phyloP scores from a whole-genome alignment of 2,329 filamentous ascomycete species.

The Bipolaris gigantea region DNA sequence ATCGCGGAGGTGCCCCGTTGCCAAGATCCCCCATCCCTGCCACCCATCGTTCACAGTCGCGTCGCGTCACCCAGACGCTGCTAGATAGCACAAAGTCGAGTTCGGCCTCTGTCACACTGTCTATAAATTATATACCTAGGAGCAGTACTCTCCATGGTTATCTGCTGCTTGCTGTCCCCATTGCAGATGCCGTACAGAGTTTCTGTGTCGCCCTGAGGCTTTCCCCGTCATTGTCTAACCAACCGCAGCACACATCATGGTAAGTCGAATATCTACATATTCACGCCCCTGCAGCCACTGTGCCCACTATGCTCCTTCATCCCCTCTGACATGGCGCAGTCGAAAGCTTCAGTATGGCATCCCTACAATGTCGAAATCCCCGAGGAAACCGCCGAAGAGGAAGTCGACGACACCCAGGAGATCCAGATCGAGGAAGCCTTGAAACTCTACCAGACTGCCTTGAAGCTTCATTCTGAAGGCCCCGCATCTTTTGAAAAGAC shows the following conservation, averaged over 20 bases:
- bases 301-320: not conserved
- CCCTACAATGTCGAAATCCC: constrained; percentile 94
- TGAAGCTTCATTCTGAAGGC: constrained; percentile 90
- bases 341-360: constrained; percentile 61
- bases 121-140: not conserved
- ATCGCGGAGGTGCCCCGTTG: constrained; percentile 20
- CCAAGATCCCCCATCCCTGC: constrained; percentile 16
- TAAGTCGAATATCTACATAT: constrained; percentile 13
- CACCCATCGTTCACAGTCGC: constrained; percentile 14
- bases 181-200: constrained; percentile 14
- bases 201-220: constrained; percentile 6
- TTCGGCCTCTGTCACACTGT: not conserved
- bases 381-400: constrained; percentile 83
- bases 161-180: constrained; percentile 4
- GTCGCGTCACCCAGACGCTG: constrained; percentile 16
- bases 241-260: constrained; percentile 22
- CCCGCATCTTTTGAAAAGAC: constrained; percentile 75
- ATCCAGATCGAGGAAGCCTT: constrained; percentile 96
- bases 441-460: constrained; percentile 87
- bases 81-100: not conserved
- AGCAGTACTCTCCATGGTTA: constrained; percentile 6
- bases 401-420: constrained; percentile 93
- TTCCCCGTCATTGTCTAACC: constrained; percentile 6
- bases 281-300: not conserved
- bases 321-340: constrained; percentile 28